Evolutionary conservation across 2,329 filamentous ascomycete species (phyloP).

Genomic region (Aspergillus awamori): DNA sequence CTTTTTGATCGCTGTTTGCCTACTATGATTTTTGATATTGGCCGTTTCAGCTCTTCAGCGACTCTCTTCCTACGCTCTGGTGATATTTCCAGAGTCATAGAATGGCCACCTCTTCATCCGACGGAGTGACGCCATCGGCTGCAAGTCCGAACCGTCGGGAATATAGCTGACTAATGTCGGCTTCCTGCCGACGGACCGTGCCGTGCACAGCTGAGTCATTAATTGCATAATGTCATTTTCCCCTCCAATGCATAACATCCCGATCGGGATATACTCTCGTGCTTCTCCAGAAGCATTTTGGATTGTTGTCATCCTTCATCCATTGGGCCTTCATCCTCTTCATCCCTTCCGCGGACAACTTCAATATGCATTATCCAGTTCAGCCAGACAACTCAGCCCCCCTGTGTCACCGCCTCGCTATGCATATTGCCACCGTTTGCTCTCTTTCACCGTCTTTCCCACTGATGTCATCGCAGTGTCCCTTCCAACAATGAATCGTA

Average conservation of each 20-base stretch:
- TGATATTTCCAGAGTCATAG: background rate
- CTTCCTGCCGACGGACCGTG: background rate
- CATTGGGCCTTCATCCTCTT: background rate
- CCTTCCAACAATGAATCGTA: background rate
- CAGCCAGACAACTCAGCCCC: background rate
- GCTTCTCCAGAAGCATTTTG: background rate
- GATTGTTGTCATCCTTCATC: background rate
- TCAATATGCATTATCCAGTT: background rate
- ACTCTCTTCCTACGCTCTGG: background rate
- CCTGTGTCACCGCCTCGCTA: background rate
- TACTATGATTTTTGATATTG: background rate
- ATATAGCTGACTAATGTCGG: background rate
- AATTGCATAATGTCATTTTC: background rate
- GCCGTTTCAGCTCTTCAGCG: background rate
- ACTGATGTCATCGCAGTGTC: constrained; percentile 11
- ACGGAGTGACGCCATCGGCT: constrained; percentile 16
- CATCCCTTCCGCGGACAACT: background rate
- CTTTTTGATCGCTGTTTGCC: background rate
- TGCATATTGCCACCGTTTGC: constrained; percentile 10
- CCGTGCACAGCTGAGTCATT: background rate
- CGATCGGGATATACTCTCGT: background rate
- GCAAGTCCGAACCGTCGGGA: constrained; percentile 15
- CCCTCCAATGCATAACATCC: background rate
- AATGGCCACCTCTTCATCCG: constrained; percentile 2
- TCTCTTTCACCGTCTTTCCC: constrained; percentile 11